Percentiles rank a stretch among this genome's conserved stretches.
Evolutionary conservation across 768 basidiomycete species (phyloP).

Genomic region (Collybiopsis luxurians): DNA sequence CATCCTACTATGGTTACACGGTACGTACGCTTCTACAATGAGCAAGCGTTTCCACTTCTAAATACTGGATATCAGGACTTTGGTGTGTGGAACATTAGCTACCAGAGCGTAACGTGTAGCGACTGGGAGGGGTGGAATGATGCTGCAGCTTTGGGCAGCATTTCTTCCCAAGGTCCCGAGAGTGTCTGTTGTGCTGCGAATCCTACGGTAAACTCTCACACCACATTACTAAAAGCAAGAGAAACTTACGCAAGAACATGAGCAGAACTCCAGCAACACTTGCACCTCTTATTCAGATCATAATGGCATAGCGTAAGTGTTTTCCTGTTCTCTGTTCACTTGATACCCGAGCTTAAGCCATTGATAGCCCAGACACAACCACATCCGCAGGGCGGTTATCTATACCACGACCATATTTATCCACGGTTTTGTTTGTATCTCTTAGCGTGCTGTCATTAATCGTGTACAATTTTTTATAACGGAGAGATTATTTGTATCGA

Average conservation of each 20-base stretch:
- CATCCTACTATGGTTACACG: constrained; percentile 58
- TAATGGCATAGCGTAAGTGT: constrained; percentile 60
- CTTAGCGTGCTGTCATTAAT: not conserved
- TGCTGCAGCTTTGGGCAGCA: constrained; percentile 65
- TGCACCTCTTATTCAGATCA: constrained; percentile 74
- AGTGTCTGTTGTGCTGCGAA: constrained; percentile 73
- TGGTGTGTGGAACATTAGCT: constrained; percentile 83
- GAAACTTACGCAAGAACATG: not conserved
- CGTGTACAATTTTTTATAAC: not conserved
- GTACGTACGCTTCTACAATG: constrained; percentile 21
- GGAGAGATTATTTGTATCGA: not conserved
- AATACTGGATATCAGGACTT: constrained; percentile 53
- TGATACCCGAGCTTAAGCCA: not conserved
- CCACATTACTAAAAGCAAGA: not conserved
- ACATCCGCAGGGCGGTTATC: constrained; percentile 18
- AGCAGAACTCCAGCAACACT: constrained; percentile 38
- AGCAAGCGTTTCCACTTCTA: too few relatives aligned
- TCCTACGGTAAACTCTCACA: constrained; percentile 40
- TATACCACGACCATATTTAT: constrained; percentile 12
- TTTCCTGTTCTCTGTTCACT: not conserved
- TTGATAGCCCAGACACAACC: constrained; percentile 36
- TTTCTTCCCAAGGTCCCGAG: constrained; percentile 47
- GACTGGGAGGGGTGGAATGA: constrained; percentile 65
- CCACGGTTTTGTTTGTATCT: constrained; percentile 5
- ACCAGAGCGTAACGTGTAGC: constrained; percentile 60